Evolutionary conservation across 2,329 filamentous ascomycete genomes (phyloP).

Genomic region (Epichloe sylvatica): DNA sequence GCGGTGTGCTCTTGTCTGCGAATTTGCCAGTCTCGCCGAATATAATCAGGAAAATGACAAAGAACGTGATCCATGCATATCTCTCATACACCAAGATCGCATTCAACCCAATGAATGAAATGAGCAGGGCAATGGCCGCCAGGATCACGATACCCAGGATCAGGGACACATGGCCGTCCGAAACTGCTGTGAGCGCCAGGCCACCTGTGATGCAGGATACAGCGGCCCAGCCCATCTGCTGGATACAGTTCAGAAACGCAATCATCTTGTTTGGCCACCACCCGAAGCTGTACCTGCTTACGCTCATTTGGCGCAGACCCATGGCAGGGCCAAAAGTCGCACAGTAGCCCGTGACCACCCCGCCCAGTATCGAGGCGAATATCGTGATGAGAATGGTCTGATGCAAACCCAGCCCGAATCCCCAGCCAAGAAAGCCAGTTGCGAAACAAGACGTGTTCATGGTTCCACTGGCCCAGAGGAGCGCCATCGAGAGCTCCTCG

Average conservation of each 20-base stretch:
- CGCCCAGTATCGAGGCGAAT: conserved; percentile 28
- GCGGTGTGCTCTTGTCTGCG: conserved; percentile 24
- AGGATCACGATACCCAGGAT: conserved; percentile 40
- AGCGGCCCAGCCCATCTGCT: conserved; percentile 36
- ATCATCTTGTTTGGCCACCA: conserved; percentile 38
- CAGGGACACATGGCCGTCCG: conserved; percentile 28
- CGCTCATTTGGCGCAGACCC: conserved; percentile 36
- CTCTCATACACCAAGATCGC: conserved; percentile 35
- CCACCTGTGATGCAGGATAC: conserved; percentile 38
- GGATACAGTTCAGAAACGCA: conserved; percentile 25
- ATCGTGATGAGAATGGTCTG: conserved; percentile 31
- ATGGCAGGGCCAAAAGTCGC: conserved; percentile 36
- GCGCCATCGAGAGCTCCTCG: conserved; percentile 33
- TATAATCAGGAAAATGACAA: conserved; percentile 35
- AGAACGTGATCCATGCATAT: conserved; percentile 34
- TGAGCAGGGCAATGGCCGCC: conserved; percentile 31
- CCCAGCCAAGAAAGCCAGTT: conserved; percentile 36
- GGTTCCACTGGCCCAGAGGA: conserved; percentile 37
- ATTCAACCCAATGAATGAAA: conserved; percentile 38
- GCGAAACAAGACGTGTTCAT: conserved; percentile 38
- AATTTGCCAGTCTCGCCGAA: conserved; percentile 30
- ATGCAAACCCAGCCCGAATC: conserved; percentile 31
- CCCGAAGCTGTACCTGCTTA: conserved; percentile 34
- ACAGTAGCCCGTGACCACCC: conserved; percentile 26
- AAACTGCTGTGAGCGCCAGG: conserved; percentile 31